phyloP scores from a whole-genome alignment of 2,329 filamentous ascomycete species.

The Byssoonygena ceratinophila region DNA sequence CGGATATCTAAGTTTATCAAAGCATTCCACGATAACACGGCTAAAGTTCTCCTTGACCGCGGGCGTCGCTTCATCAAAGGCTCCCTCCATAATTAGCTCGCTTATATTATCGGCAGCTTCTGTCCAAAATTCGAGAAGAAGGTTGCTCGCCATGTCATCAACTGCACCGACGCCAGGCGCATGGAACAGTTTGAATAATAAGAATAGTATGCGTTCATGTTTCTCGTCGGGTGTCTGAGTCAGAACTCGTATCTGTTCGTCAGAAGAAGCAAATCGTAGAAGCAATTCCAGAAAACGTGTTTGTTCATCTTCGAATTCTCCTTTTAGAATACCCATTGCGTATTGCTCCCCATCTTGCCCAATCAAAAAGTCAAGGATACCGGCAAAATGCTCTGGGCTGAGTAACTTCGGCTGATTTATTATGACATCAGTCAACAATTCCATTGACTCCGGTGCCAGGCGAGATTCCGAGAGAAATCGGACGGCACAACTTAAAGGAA shows the following conservation, averaged over 20 bases:
- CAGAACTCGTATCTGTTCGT: conserved; percentile 25
- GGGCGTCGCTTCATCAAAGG: conserved; percentile 22
- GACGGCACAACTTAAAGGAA: conserved; percentile 10
- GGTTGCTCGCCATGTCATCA: conserved; percentile 30
- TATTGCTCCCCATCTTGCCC: conserved; percentile 27
- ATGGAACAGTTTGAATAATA: conserved; percentile 33
- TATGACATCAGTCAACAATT: conserved; percentile 28
- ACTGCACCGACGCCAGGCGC: conserved; percentile 33
- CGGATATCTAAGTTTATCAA: conserved; percentile 35
- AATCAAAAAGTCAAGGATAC: conserved; percentile 27
- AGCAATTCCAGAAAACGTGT: conserved; percentile 35
- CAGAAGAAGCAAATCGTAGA: conserved; percentile 28
- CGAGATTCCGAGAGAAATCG: conserved; percentile 20
- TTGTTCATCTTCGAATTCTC: conserved; percentile 30
- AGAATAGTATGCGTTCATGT: conserved; percentile 27
- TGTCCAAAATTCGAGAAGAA: conserved; percentile 36
- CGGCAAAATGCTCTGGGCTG: conserved; percentile 21
- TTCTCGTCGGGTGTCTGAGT: conserved; percentile 24
- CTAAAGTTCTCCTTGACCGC: conserved; percentile 32
- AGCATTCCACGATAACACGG: conserved; percentile 33
- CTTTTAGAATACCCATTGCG: conserved; percentile 26
- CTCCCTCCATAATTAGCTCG: conserved; percentile 24
- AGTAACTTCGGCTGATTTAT: conserved; percentile 24
- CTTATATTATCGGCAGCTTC: conserved; percentile 32
- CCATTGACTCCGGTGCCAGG: conserved; percentile 26